Conservation (phyloP, 148 eudicot species). For the Amaranthus cruentus region DNA sequence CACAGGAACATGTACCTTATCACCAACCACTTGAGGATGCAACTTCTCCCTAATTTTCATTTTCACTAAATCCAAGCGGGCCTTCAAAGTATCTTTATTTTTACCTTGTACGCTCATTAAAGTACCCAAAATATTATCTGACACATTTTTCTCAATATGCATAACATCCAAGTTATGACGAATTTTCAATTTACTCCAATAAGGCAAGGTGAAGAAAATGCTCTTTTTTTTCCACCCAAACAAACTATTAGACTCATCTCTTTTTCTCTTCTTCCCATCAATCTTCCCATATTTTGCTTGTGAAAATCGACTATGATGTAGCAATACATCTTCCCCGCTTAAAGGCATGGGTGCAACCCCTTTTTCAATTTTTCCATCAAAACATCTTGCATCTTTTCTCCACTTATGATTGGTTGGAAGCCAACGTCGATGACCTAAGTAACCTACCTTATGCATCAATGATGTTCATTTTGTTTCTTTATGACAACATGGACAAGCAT, state of each 20-base stretch:
- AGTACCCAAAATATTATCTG: too few species aligned
- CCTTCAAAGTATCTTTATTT: too few species aligned
- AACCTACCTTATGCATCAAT: too few species aligned
- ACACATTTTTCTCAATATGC: too few species aligned
- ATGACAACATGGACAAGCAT: too few species aligned
- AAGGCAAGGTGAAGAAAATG: background rate
- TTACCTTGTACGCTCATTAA: too few species aligned
- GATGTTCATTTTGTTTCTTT: too few species aligned
- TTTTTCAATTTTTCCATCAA: background rate
- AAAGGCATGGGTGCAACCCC: background rate
- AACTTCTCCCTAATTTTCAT: slow-evolving; percentile 1
- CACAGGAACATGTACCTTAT: background rate
- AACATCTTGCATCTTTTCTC: slow-evolving; percentile 1
- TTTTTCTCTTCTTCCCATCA: background rate
- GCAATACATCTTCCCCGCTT: slow-evolving; percentile 1
- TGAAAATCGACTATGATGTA: background rate
- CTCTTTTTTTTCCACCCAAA: background rate
- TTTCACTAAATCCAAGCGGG: background rate
- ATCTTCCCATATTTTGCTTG: background rate
- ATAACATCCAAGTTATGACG: too few species aligned
- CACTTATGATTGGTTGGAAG: background rate
- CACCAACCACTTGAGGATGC: background rate
- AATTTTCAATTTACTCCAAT: background rate
- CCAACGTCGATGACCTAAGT: background rate
- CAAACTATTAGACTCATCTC: background rate